Base-by-base conservation (phyloP, 768 basidiomycete species). In the Phylloporus sp. region DNA sequence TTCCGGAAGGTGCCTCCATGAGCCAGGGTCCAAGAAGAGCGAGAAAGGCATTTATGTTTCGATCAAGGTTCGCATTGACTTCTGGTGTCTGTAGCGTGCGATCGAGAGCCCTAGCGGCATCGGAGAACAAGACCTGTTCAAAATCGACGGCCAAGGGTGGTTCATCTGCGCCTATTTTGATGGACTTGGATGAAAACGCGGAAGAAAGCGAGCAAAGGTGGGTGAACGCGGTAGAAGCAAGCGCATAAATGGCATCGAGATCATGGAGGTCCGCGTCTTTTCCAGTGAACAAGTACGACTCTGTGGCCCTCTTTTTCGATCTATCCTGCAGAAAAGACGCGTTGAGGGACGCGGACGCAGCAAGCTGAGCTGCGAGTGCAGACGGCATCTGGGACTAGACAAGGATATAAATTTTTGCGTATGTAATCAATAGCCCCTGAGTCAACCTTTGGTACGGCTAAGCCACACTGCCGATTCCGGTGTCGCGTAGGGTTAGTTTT, bases 251-350 rank as follows among this genome's bases (percentile, higher is more conserved):
- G 6, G 91, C 79, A 65, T 95, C 86, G 51, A 97, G 74, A 69
- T 98, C 94, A 66, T 97, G 88, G 51, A 82, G 74, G 60, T 89
- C 84, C 9, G 92, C 92, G 44, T 90, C 87, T 52, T 79, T 78
- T 35, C 86, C 82, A 13, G 87, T 82, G 69, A 95, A 97, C 31
- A 99, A 80, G 72, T 97, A 97, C 0, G 93, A 95, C 64, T 86
- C 82, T 0, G 80, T 69, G 15, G 72, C 74, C 69, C 78, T 88
- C 68, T 81, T 80, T 57, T 67, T 69, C 57, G 79, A 80, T 45
- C 80, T 73, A 62, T 86, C 81, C 60, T 82, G 75, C 8, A 95
- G 78, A 31, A 93, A 75, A 24, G 80, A 70, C 29, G 85, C 74
- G 70, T 97, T 95, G 27, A 93, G 73, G 6, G 93, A 95, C 9